Conservation (phyloP, 768 basidiomycete genomes). For the Ramaria sp. region DNA sequence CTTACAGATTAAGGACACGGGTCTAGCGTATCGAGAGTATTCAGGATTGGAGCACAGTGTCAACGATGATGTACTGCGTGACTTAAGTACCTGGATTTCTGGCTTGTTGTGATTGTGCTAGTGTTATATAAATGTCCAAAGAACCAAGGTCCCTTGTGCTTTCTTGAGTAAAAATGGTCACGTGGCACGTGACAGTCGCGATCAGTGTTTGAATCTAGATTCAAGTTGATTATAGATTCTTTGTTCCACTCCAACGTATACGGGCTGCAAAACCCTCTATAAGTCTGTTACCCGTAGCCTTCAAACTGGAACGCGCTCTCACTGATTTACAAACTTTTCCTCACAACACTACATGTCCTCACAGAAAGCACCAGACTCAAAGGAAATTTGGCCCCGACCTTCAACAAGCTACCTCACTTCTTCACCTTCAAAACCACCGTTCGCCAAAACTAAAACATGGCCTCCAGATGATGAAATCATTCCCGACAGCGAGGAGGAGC, state of each 20-base stretch:
- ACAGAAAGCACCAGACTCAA: not conserved
- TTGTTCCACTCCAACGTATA: no score
- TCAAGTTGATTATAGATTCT: no score
- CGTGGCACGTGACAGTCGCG: not conserved
- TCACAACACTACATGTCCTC: no score
- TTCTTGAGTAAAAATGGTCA: not conserved
- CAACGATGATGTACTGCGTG: constrained; percentile 23
- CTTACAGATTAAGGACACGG: constrained; percentile 16
- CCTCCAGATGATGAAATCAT: constrained; percentile 23
- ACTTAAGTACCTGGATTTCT: constrained; percentile 22
- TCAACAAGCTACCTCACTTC: not conserved
- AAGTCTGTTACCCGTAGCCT: no score
- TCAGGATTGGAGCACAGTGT: constrained; percentile 24
- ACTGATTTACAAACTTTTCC: no score
- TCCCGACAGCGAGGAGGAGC: constrained; percentile 42
- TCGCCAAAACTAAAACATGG: not conserved
- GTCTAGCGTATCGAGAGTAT: constrained; percentile 20
- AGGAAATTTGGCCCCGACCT: not conserved
- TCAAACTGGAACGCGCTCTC: no score
- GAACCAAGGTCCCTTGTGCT: not conserved
- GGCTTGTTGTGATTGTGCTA: not conserved
- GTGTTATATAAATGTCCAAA: not conserved
- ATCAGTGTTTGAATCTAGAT: not conserved
- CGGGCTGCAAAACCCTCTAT: no score
- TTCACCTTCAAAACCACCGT: not conserved